Conservation (phyloP, 768 basidiomycete genomes). For the Mycena polygramma region DNA sequence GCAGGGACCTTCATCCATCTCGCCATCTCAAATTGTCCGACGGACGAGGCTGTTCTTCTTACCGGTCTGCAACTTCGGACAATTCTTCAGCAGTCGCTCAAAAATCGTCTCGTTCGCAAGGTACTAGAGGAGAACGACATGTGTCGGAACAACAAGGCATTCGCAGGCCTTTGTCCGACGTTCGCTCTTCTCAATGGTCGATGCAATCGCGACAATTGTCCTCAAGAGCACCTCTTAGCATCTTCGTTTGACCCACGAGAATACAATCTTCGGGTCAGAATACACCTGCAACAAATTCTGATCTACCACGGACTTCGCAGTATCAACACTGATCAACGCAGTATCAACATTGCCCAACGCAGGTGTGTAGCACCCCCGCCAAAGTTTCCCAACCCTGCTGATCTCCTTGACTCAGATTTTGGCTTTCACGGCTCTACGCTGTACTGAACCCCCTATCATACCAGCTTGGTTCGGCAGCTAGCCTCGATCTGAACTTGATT, state of each 20-base stretch:
- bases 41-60: conserved; percentile 25
- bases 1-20: conserved; percentile 27
- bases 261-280: conserved; percentile 46
- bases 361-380: conserved; percentile 33
- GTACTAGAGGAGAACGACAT: conserved; percentile 50
- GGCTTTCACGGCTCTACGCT: conserved; percentile 63
- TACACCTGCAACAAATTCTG: conserved; percentile 64
- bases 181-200: conserved; percentile 19
- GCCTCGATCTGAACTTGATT: conserved; percentile 51
- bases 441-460: conserved; percentile 62
- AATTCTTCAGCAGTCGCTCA: conserved; percentile 43
- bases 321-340: conserved; percentile 8
- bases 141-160: conserved; percentile 46
- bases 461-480: conserved; percentile 56
- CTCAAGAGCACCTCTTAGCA: conserved; percentile 18
- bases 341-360: conserved; percentile 31
- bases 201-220: conserved; percentile 26
- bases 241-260: background rate
- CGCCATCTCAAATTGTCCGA: background rate
- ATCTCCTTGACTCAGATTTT: conserved; percentile 51
- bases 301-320: conserved; percentile 55
- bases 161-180: conserved; percentile 37
- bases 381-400: background rate
- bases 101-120: conserved; percentile 41
- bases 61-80: conserved; percentile 39